Base-by-base conservation (phyloP, 2,329 filamentous ascomycete genomes). In the Metarhizium guizhouense region DNA sequence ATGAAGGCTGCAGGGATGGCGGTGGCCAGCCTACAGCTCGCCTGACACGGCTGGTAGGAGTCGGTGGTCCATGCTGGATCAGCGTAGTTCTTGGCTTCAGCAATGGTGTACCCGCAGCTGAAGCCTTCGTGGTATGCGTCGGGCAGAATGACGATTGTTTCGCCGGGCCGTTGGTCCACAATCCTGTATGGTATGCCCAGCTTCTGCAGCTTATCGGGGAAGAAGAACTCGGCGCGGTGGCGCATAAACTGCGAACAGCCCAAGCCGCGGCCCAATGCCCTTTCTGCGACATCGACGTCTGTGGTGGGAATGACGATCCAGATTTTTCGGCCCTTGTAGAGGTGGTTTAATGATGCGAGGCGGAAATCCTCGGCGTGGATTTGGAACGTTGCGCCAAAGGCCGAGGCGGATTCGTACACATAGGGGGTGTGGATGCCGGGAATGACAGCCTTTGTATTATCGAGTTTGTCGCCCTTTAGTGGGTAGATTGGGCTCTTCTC, bases 91-190 rank as follows among this genome's bases (percentile, higher is more conserved):
- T 72, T 73, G 42, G 70, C 70, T 55, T 73, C 70, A 3, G 70
- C 70, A 49, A 73, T 66, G 42, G 70, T 73, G 54, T 73, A 73
- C 0, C 70, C 70, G n/a, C 70, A 72, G 60, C 70, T 72, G 57
- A 73, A 73, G 2, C 70, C 70, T 56, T 73, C 69, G 54, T 73
- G 70, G 51, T 73, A 73, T 4, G 70, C 70, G 54, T 73, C 70
- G 0, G 70, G 70, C 7, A 73, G 59, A 48, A 73, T 69, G 42
- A 73, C 70, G 42, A 73, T 69, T 8, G 70, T 73, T 60, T 73
- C 70, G 6, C 70, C 70, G 6, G 70, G 69, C 1, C 69, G 65
- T 53, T 73, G 70, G 40, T 73, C 70, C 52, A 72, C 64, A 53
- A 72, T 65, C 11, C 70, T 68, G 55, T 65, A 70, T 0, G 70